Evolutionary conservation across 2,329 filamentous ascomycete genomes (phyloP).

Genomic region (Exophiala alcalophila): DNA sequence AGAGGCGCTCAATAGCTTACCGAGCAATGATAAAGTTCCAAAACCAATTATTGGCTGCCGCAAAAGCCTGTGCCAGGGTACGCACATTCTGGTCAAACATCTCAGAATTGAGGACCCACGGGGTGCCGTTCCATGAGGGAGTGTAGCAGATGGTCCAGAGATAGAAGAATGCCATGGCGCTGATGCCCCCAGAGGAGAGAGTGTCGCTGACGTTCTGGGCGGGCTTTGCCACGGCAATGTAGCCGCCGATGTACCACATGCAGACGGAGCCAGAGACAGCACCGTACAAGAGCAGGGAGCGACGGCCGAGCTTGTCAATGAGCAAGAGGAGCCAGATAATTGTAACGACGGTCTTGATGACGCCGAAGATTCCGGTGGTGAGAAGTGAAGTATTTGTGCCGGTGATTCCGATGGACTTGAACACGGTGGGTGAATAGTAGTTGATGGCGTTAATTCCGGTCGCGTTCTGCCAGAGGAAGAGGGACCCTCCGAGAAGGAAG

Average conservation of each 20-base stretch:
- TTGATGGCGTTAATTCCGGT: conserved; percentile 70
- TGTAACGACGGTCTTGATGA: conserved; percentile 69
- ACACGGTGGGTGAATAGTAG: conserved; percentile 69
- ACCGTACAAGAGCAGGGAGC: conserved; percentile 64
- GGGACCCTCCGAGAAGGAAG: conserved; percentile 68
- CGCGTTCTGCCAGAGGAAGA: conserved; percentile 79
- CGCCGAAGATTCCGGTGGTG: conserved; percentile 73
- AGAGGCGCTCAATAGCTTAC: neutral
- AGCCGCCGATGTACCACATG: conserved; percentile 64
- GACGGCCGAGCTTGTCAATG: conserved; percentile 62
- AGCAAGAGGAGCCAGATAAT: conserved; percentile 67
- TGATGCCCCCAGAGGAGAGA: conserved; percentile 52
- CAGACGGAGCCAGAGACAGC: conserved; percentile 60
- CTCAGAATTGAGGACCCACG: conserved; percentile 63
- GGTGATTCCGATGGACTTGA: conserved; percentile 62
- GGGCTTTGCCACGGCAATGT: conserved; percentile 51
- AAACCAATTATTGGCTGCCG: conserved; percentile 70
- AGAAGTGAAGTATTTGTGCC: conserved; percentile 59
- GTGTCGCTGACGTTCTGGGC: conserved; percentile 35
- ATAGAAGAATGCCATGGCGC: conserved; percentile 66
- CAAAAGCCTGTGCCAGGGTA: conserved; percentile 68
- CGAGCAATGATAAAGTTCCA: conserved; percentile 36
- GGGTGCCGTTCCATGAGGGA: conserved; percentile 68
- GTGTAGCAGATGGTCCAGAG: conserved; percentile 72
- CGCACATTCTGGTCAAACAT: conserved; percentile 71